Percentiles rank a stretch among this genome's conserved stretches.
phyloP scores from a whole-genome alignment of 208 protist genomes.

The Leishmania lainsoni region DNA sequence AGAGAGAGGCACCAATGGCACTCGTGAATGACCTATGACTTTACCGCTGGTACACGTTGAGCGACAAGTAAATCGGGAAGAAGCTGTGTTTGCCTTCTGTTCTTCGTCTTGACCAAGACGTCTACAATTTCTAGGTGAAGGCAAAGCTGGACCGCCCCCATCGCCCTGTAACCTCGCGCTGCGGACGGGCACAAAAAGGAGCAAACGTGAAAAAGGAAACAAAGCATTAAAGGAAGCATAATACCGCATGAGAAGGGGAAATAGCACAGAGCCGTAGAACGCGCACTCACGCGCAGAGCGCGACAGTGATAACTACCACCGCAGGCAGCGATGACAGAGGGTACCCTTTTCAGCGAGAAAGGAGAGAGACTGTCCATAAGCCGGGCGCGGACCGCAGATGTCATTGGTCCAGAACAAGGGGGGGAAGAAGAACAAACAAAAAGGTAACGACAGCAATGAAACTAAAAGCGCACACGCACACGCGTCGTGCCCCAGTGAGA shows the following conservation, averaged over 20 bases:
- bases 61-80: background rate
- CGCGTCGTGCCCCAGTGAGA: background rate
- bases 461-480: too few species aligned
- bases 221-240: background rate
- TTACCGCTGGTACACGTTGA: background rate
- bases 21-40: background rate
- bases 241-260: slow-evolving; percentile 1
- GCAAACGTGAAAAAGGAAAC: background rate
- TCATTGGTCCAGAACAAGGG: background rate
- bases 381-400: background rate
- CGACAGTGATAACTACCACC: background rate
- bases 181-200: background rate
- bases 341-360: background rate
- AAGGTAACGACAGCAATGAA: background rate
- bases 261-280: background rate
- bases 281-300: background rate
- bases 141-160: background rate
- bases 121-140: background rate
- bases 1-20: background rate
- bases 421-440: background rate
- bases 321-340: background rate
- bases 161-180: background rate
- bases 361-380: background rate
- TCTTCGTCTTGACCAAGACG: background rate
- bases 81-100: background rate